Evolutionary conservation across 495 filamentous ascomycete genomes (phyloP).

Genomic region (Physcia stellaris): DNA sequence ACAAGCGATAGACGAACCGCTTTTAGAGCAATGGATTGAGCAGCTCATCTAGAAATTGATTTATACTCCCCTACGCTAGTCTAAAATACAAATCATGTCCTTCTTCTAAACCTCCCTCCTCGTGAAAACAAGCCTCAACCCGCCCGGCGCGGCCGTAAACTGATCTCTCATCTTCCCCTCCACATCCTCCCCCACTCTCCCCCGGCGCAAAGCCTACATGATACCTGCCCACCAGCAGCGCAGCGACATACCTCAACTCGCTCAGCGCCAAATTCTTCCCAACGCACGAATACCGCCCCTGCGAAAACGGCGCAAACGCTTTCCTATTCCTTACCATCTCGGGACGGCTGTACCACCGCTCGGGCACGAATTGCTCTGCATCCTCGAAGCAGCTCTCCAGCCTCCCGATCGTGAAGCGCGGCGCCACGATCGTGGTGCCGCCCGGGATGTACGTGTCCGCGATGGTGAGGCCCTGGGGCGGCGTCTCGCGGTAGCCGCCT

Average conservation of each 20-base stretch:
- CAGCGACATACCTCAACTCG: constrained; percentile 28
- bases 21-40: too few relatives aligned
- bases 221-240: constrained; percentile 21
- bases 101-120: too few relatives aligned
- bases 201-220: constrained; percentile 26
- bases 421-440: constrained; percentile 20
- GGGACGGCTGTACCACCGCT: constrained; percentile 32
- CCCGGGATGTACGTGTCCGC: constrained; percentile 20
- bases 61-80: too few relatives aligned
- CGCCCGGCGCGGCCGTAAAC: constrained; percentile 23
- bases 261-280: constrained; percentile 38
- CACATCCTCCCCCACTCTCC: constrained; percentile 24
- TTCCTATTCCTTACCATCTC: constrained; percentile 30
- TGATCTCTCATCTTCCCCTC: constrained; percentile 28
- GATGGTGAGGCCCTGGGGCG: constrained; percentile 14
- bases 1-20: too few relatives aligned
- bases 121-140: too few relatives aligned
- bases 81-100: too few relatives aligned
- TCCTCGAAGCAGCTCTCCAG: constrained; percentile 23
- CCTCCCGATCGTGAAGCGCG: constrained; percentile 23
- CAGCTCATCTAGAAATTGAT: too few relatives aligned
- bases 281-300: constrained; percentile 32
- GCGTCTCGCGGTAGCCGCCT: constrained; percentile 13
- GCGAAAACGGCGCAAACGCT: constrained; percentile 37
- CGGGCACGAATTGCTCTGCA: constrained; percentile 32